Conservation (phyloP, 495 filamentous ascomycete species). For the Chlorociboria aeruginascens region DNA sequence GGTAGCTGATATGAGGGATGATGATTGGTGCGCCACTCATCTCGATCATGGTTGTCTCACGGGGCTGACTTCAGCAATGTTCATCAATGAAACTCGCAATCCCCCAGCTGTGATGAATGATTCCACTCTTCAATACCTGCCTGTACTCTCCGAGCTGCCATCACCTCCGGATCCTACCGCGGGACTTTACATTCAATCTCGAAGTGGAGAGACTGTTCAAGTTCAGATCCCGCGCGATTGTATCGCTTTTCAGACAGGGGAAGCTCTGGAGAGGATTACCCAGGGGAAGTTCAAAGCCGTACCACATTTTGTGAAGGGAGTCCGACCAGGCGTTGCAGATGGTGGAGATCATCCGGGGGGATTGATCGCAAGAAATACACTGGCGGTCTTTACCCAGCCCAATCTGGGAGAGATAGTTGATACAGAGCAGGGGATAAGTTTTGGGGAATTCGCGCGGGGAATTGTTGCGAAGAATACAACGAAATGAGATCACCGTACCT, state of each 20-base stretch:
- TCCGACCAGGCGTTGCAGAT: constrained; percentile 29
- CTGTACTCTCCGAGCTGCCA: constrained; percentile 54
- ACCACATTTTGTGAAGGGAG: constrained; percentile 87
- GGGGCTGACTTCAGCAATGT: constrained; percentile 91
- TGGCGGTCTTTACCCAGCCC: constrained; percentile 96
- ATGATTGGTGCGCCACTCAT: constrained; percentile 96
- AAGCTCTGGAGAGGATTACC: constrained; percentile 83
- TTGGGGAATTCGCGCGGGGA: constrained; percentile 79
- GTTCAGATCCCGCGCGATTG: constrained; percentile 83
- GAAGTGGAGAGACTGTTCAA: constrained; percentile 64
- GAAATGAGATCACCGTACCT: constrained; percentile 6
- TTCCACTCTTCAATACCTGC: constrained; percentile 21
- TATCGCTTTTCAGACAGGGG: constrained; percentile 92
- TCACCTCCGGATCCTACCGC: constrained; percentile 68
- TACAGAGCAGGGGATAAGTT: constrained; percentile 52
- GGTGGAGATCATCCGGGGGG: constrained; percentile 18
- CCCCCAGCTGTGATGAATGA: constrained; percentile 25
- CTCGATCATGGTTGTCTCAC: constrained; percentile 89
- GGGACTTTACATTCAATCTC: constrained; percentile 84
- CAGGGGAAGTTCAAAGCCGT: constrained; percentile 82
- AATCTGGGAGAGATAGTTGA: constrained; percentile 83
- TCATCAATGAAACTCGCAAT: constrained; percentile 62
- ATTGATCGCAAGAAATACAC: constrained; percentile 73
- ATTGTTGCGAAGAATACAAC: constrained; percentile 69
- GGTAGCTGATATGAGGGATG: constrained; percentile 38